Base-by-base conservation (phyloP, 768 basidiomycete species). In the Tulasnella sp. region DNA sequence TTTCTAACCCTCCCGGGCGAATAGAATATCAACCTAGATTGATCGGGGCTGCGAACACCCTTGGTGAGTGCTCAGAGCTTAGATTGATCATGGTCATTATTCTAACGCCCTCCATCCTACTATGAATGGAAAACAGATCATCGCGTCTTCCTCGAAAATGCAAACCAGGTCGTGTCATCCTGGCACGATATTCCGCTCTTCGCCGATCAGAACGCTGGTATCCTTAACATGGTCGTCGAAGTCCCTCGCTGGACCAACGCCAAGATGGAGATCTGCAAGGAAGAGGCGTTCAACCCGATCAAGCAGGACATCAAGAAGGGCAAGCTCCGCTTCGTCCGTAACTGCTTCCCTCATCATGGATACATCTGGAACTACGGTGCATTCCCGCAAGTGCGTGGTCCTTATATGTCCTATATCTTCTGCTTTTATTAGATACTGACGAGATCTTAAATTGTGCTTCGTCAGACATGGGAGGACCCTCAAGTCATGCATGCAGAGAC, bases 291-390 rank as follows among this genome's bases (percentile, higher is more conserved):
- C 83, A 99, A 99, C 77, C 96, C 96, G 68, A 97, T 99, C 86
- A 95, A 96, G 74, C 96, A 99, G 77, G 95, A 98, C 73, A 85
- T 88, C 73, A 98, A 96, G 78, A 92, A 90, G 76, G 91, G 91
- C 68, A 89, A 87, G 70, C 76, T 98, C 73, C 88, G 96, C 68
- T 98, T 80, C 74, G 96, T 99, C 66, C 86, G 96, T 76, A 98
- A 98, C 81, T 98, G 96, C 75, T 99, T 99, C 88, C 96, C 96
- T 67, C 96, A 99, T 78, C 94, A 98, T 71, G 95, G 96, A 38
- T 94, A 97, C 80, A 93, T 99, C 78, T 99, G 96, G 96, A 99
- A 99, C 80, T 99, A 99, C 70, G 95, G 95, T 68, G 93, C 94
- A 61, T 96, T 99, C 83, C 95, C 95, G 63, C 92, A 95, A 82